Evolutionary conservation across 2,329 filamentous ascomycete genomes (phyloP), one percentile per base, ranked within the genome.

Genomic region (Talaromyces sp.): DNA sequence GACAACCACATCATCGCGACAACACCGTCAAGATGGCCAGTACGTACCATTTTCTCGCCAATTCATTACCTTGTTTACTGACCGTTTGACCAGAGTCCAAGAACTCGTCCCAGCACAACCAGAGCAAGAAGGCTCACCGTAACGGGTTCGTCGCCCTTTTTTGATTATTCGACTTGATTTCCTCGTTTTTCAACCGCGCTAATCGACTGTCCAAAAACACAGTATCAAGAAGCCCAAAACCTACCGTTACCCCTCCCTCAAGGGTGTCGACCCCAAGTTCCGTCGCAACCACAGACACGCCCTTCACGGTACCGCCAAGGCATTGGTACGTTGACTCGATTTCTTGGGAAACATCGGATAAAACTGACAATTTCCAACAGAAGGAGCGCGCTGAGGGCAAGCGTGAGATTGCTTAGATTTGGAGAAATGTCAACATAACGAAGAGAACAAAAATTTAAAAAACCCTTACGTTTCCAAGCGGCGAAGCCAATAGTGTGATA

Each of bases 151-250:
- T 84, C 68, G 62, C 32, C 55, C 32, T 51, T 58, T 15, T 39
- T 44, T 39, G 25, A 42, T 19, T 30, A 5, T 30, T 33, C 52
- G 59, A 62, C 9, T 27, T 39, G 47, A 27, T 28, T 57, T 57
- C 33, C 39, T 15, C 17, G 25, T 63, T 30, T 67, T 62, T 59
- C 55, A 17, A 53, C 55, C 36, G 17, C 36, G 17, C 56, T 68
- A 39, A 39, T 39, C 36, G 36, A 39, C 5, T n/a, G 11, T 6
- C 9, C 19, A 47, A 36, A 36, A 36, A 36, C 13, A 72, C 79
- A 97, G 93, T 84, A 99, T 99, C 88, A 98, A 98, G 90, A 98
- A 97, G 90, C 95, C 95, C 70, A 97, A 96, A 88, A 98, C 95
- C 78, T 88, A 93, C 83, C 88, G 95, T 85, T 99, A 99, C 85